These are phyloP conservation scores for Ogataea pignaliae DNA, from an alignment of 805 yeast species.

Conservation along the genomic window DNA sequence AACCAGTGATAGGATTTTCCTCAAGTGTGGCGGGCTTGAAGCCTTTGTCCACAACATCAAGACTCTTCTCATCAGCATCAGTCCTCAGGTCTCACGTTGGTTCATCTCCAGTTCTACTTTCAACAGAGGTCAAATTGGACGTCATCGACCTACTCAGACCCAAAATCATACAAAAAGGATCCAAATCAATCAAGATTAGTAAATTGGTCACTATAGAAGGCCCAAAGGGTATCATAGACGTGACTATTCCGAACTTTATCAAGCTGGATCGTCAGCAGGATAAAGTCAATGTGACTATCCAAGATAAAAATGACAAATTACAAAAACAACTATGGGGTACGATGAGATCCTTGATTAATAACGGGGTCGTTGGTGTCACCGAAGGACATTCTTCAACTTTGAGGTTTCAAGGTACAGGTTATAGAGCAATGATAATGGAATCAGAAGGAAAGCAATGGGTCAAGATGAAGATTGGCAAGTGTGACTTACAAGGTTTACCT, in stretches of 20 bases:
- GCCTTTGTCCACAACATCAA: slow-evolving; percentile 1
- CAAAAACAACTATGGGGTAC: slow-evolving; percentile 97
- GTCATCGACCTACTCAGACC: slow-evolving; percentile 50
- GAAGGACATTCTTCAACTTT: slow-evolving; percentile 90
- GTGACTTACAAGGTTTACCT: slow-evolving; percentile 68
- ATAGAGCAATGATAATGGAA: slow-evolving; percentile 76
- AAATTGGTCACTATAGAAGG: slow-evolving; percentile 62
- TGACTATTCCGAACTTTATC: slow-evolving; percentile 73
- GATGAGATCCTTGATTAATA: slow-evolving; percentile 69
- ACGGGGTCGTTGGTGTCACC: slow-evolving; percentile 79
- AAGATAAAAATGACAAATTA: slow-evolving; percentile 56
- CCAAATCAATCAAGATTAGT: slow-evolving; percentile 51
- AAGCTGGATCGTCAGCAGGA: slow-evolving; percentile 35
- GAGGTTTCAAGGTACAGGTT: slow-evolving; percentile 94
- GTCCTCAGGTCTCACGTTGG: slow-evolving; percentile 65
- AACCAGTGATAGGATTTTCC: not conserved
- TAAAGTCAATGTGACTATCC: slow-evolving; percentile 35
- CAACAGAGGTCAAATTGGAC: slow-evolving; percentile 53
- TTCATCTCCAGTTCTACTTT: slow-evolving; percentile 64
- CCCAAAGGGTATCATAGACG: slow-evolving; percentile 65
- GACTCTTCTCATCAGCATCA: slow-evolving; percentile 32
- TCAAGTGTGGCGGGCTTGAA: not conserved
- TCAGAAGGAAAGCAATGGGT: slow-evolving; percentile 52
- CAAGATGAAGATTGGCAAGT: slow-evolving; percentile 81
- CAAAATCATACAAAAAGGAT: slow-evolving; percentile 62